These are phyloP conservation scores for Candida neerlandica DNA, from an alignment of 1,139 yeast species.

Conservation along the genomic window DNA sequence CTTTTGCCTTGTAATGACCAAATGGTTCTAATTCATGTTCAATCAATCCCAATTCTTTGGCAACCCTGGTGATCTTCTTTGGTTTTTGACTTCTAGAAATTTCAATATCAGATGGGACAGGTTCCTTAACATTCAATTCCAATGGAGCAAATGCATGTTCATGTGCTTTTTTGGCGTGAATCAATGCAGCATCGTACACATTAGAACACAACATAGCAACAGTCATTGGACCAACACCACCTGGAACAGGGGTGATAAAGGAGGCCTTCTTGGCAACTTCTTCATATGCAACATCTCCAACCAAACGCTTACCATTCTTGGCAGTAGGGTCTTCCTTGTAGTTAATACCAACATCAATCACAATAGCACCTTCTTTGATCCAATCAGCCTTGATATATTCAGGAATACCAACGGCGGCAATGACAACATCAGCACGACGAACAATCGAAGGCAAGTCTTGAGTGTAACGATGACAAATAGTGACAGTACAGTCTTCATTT, in stretches of 20 bases:
- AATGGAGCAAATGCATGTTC: conserved; percentile 50
- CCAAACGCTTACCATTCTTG: conserved; percentile 66
- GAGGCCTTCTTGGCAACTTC: conserved; percentile 59
- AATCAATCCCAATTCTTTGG: conserved; percentile 64
- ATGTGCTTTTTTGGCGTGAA: conserved; percentile 52
- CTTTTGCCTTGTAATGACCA: conserved; percentile 77
- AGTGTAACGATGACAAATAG: conserved; percentile 68
- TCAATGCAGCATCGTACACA: conserved; percentile 64
- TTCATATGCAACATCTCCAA: conserved; percentile 76
- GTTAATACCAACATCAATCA: conserved; percentile 81
- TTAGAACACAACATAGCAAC: conserved; percentile 80
- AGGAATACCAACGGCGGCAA: conserved; percentile 78
- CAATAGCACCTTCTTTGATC: conserved; percentile 68
- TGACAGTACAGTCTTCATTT: conserved; percentile 75
- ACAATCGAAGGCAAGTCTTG: conserved; percentile 52
- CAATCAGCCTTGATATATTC: conserved; percentile 72
- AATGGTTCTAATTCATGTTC: conserved; percentile 68
- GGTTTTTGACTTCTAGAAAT: conserved; percentile 76
- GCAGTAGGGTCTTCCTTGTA: conserved; percentile 64
- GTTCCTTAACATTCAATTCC: conserved; percentile 50
- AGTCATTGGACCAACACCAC: conserved; percentile 92
- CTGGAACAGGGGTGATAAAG: conserved; percentile 79
- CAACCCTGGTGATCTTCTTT: conserved; percentile 62
- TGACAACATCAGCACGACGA: conserved; percentile 67
- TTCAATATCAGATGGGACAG: conserved; percentile 78